Evolutionary conservation across 352 stramenopile genomes (phyloP).

Genomic region (Globisporangium camurandrum): DNA sequence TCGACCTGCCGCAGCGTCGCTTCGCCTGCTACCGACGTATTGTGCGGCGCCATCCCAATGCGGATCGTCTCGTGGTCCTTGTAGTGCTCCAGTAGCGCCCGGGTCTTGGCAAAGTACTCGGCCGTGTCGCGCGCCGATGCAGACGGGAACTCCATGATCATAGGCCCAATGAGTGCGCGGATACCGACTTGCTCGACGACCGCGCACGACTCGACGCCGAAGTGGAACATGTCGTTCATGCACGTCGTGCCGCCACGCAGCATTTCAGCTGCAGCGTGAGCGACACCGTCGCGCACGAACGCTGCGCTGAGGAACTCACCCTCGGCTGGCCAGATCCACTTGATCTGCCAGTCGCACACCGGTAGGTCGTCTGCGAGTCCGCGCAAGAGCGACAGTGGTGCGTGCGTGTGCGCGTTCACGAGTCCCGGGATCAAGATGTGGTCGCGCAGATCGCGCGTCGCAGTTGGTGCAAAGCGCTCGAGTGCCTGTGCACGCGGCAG

Average conservation of each 20-base stretch:
- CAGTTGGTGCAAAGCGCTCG: conserved; percentile 33
- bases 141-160: conserved; percentile 72
- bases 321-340: conserved; percentile 86
- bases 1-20: conserved; percentile 34
- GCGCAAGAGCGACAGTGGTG: conserved; percentile 79
- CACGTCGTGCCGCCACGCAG: conserved; percentile 84
- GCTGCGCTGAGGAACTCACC: conserved; percentile 59
- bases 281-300: conserved; percentile 69
- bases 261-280: conserved; percentile 83
- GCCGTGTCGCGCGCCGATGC: conserved; percentile 44
- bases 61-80: conserved; percentile 52
- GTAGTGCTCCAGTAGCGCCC: conserved; percentile 57
- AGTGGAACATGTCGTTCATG: conserved; percentile 92
- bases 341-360: conserved; percentile 71
- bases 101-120: conserved; percentile 74
- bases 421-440: conserved; percentile 83
- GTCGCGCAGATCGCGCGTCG: conserved; percentile 36
- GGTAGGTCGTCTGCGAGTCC: conserved; percentile 84
- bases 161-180: conserved; percentile 54
- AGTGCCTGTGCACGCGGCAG: conserved; percentile 47
- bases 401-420: conserved; percentile 85
- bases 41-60: conserved; percentile 73
- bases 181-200: conserved; percentile 64
- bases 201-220: conserved; percentile 40
- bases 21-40: conserved; percentile 82